Conservation (phyloP, 2,329 filamentous ascomycete species). For the Pseudogymnoascus sp. region DNA sequence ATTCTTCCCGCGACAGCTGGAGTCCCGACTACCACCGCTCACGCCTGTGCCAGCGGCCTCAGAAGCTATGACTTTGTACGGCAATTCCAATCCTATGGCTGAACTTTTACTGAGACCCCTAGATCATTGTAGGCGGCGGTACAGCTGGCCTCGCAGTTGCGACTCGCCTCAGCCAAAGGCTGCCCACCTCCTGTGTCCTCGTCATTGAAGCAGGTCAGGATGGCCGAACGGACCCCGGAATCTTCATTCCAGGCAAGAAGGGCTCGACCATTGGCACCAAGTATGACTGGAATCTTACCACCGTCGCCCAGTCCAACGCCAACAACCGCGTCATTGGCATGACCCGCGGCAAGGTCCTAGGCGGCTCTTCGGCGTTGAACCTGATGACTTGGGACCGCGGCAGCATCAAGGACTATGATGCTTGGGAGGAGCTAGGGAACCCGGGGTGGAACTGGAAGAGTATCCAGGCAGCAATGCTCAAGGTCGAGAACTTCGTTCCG, state of each 20-base stretch:
- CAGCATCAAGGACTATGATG: slow-evolving; percentile 30
- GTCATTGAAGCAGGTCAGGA: not conserved
- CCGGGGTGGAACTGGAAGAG: slow-evolving; percentile 33
- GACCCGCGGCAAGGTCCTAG: slow-evolving; percentile 31
- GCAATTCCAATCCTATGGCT: not conserved
- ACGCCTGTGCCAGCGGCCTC: not conserved
- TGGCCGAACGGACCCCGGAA: not conserved
- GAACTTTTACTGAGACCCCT: not conserved
- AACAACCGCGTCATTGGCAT: slow-evolving; percentile 23
- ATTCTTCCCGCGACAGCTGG: not conserved
- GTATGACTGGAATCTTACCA: slow-evolving; percentile 5
- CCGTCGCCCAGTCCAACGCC: not conserved
- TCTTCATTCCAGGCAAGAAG: not conserved
- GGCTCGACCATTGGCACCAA: slow-evolving; percentile 1
- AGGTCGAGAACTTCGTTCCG: slow-evolving; percentile 15
- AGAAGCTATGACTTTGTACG: slow-evolving; percentile 1
- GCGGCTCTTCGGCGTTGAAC: slow-evolving; percentile 31
- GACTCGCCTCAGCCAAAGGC: not conserved
- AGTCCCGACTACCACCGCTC: not conserved
- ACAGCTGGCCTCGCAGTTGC: slow-evolving; percentile 3
- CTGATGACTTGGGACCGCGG: slow-evolving; percentile 22
- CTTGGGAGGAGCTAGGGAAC: slow-evolving; percentile 37
- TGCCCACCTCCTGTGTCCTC: not conserved
- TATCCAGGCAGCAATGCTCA: slow-evolving; percentile 7
- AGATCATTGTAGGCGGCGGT: not conserved